Percentiles rank a stretch among this genome's conserved stretches.
phyloP scores from a whole-genome alignment of 495 filamentous ascomycete genomes.

The Aspergillus avenaceus region DNA sequence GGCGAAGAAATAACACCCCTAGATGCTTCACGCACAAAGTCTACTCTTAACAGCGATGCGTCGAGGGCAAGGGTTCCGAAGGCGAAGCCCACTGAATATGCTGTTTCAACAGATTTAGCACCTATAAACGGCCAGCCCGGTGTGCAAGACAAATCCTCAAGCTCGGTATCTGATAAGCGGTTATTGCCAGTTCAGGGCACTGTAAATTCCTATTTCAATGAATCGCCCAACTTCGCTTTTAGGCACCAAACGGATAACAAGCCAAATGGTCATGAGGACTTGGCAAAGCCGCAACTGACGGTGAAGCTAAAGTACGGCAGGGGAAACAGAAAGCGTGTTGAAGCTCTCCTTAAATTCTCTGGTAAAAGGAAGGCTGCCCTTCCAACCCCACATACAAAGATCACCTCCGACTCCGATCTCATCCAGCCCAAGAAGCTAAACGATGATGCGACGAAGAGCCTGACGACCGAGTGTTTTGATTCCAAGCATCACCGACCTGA shows the following conservation, averaged over 20 bases:
- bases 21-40: constrained; percentile 10
- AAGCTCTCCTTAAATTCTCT: constrained; percentile 40
- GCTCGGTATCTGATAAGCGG: constrained; percentile 3
- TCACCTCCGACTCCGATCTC: constrained; percentile 20
- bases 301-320: constrained; percentile 40
- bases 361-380: constrained; percentile 33
- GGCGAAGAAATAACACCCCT: constrained; percentile 18
- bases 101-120: constrained; percentile 7
- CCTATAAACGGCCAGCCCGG: constrained; percentile 4
- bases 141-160: constrained; percentile 3
- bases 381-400: constrained; percentile 24
- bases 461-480: constrained; percentile 5
- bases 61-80: constrained; percentile 12
- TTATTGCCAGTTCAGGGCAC: not conserved
- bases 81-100: constrained; percentile 6
- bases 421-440: constrained; percentile 12
- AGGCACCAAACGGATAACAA: not conserved
- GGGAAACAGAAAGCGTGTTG: constrained; percentile 38
- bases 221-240: not conserved
- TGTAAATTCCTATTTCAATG: not conserved
- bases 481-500: constrained; percentile 13
- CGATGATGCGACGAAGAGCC: constrained; percentile 1
- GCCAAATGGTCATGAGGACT: not conserved
- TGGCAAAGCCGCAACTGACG: constrained; percentile 18
- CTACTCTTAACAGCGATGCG: constrained; percentile 4